Conservation (phyloP, 1,284 basidiomycete genomes). For the Kwoniella shivajii region DNA sequence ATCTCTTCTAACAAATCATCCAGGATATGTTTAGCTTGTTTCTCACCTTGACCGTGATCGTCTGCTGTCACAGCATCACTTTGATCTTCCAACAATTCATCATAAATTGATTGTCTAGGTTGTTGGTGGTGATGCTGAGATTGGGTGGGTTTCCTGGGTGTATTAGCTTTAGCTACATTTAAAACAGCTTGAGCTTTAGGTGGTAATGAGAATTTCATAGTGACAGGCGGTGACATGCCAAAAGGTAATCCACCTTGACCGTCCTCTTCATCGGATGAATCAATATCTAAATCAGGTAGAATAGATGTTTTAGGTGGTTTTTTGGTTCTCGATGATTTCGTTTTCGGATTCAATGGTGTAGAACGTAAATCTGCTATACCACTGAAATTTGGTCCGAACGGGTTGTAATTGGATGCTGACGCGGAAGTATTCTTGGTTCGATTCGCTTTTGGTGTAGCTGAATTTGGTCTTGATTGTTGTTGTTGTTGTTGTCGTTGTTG, state of each 20-base stretch:
- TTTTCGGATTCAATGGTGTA: constrained; percentile 59
- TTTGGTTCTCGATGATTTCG: constrained; percentile 6
- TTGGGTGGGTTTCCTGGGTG: no score
- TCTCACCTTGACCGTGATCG: constrained; percentile 56
- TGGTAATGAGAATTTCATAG: constrained; percentile 78
- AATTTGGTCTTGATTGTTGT: constrained; percentile 2
- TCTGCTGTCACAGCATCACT: no score
- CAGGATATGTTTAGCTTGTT: constrained; percentile 59
- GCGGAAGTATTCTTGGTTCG: constrained; percentile 1
- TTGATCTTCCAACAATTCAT: no score
- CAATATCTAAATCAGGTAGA: constrained; percentile 36
- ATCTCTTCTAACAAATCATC: constrained; percentile 51
- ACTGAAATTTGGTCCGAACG: constrained; percentile 67
- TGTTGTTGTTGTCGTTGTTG: neutral
- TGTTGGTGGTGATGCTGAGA: no score
- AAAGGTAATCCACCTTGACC: constrained; percentile 59
- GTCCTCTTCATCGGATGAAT: constrained; percentile 10
- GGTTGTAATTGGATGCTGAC: constrained; percentile 58
- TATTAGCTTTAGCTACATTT: constrained; percentile 51
- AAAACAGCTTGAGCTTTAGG: constrained; percentile 59
- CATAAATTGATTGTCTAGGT: neutral
- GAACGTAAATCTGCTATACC: constrained; percentile 73
- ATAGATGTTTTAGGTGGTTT: constrained; percentile 13
- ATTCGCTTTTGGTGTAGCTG: constrained; percentile 29
- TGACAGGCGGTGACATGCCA: constrained; percentile 83